Evolutionary conservation across 345 rosid genomes (phyloP), one percentile per base, ranked within the genome.

Genomic region (Acer negundo): DNA sequence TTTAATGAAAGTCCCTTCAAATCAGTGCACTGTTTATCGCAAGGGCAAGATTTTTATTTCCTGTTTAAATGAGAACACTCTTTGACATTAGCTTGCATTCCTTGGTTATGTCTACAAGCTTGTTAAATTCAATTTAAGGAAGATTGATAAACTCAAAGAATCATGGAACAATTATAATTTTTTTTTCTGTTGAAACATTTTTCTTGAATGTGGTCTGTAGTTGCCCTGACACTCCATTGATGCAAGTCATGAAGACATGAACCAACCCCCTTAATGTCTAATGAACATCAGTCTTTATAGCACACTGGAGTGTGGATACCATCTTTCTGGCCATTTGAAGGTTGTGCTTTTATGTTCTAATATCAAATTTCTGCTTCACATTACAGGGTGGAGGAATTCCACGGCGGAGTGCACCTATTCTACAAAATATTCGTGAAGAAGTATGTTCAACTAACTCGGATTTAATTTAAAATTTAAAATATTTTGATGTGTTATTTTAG

Each of bases 351-450:
- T 47, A 8, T 67, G 12, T 26, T 47, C 46, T 76, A 47, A 63
- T 26, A 13, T 70, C 7, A 26, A 40, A 28, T 80, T 42, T 55
- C 31, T 69, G 67, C 64, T 42, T 75, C 64, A 75, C 67, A 59
- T 74, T 73, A 67, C 82, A 95, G 98, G 99, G 94, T 17, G 93
- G 93, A 75, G 99, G 99, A 81, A 90, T 95, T 84, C 90, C 97
- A n/a, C 77, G 98, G 76, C 89, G 97, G 78, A 95, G 83, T 81
- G 98, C 97, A 64, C 99, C 98, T 79, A 82, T 73, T 67, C 87
- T 93, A 67, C 92, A 88, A 77, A 84, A 82, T 90, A 90, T 95
- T 31, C 92, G 88, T 47, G 99, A 95, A 77, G 95, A 95, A 87
- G 99, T 95, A 87, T 58, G 77, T 23, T 77, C 73, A 56, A 49